Evolutionary conservation across 768 basidiomycete species (phyloP).

Genomic region (Filobasidium floriforme): DNA sequence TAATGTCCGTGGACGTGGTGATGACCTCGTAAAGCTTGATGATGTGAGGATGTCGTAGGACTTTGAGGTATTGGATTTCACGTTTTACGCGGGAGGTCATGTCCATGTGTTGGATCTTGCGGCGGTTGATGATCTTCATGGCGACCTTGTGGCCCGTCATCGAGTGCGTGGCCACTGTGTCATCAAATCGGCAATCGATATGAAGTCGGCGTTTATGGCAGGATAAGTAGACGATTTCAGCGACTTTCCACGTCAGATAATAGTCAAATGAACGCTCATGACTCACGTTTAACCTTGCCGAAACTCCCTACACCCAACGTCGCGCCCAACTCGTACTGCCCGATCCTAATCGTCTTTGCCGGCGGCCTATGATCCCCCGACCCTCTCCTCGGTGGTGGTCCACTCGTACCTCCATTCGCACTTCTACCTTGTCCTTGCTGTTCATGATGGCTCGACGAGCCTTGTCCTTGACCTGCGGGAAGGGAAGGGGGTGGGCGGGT

Average conservation of each 20-base stretch:
- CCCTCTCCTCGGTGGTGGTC: neutral
- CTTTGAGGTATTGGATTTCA: conserved; percentile 94
- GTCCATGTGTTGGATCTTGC: conserved; percentile 81
- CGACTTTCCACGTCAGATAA: too few species aligned
- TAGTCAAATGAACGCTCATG: neutral
- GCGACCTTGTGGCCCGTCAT: conserved; percentile 93
- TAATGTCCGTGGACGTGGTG: conserved; percentile 88
- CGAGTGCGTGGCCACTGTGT: conserved; percentile 89
- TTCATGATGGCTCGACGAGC: conserved; percentile 1
- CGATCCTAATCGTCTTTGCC: conserved; percentile 61
- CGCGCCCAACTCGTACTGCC: conserved; percentile 77
- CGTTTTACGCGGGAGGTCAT: conserved; percentile 86
- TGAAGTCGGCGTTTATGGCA: too few species aligned
- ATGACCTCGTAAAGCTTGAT: conserved; percentile 80
- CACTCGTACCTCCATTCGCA: neutral
- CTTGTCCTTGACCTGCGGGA: neutral
- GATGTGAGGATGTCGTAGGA: conserved; percentile 90
- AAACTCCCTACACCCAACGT: conserved; percentile 96
- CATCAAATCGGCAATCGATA: too few species aligned
- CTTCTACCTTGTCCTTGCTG: neutral
- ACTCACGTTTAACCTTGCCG: conserved; percentile 97
- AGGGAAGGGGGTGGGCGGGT: neutral
- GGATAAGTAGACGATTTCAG: too few species aligned
- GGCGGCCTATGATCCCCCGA: neutral
- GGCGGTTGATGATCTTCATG: conserved; percentile 95